Evolutionary conservation across 208 protist species (phyloP).

Genomic region (Naegleria gruberi): DNA sequence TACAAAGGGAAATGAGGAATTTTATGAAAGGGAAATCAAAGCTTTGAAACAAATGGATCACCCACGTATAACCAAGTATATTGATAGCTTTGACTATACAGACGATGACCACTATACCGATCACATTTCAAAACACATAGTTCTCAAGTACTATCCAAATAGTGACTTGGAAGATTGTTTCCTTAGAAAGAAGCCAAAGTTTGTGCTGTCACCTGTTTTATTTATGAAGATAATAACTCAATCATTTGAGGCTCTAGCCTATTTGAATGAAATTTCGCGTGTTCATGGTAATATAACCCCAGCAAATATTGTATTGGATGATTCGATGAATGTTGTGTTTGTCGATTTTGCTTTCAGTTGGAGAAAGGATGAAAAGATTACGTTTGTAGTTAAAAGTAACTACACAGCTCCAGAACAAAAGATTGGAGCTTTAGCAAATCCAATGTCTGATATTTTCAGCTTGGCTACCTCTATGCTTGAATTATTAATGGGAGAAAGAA

Average conservation of each 20-base stretch:
- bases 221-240: background rate
- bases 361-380: background rate
- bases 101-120: background rate
- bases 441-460: background rate
- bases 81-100: background rate
- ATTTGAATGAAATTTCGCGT: background rate
- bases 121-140: background rate
- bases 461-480: background rate
- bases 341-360: background rate
- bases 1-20: background rate
- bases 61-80: background rate
- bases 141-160: background rate
- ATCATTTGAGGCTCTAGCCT: background rate
- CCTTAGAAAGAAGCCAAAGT: background rate
- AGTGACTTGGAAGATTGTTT: background rate
- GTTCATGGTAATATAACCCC: background rate
- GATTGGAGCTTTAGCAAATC: background rate
- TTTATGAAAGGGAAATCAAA: background rate
- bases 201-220: background rate
- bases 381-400: background rate
- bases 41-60: background rate
- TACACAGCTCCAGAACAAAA: background rate
- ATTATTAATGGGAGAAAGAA: background rate
- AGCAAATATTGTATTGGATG: background rate
- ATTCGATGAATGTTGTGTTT: background rate